A percentile compares a stretch with the other conserved stretches of the same genome.
These are phyloP conservation scores for Kuraishia piskuri DNA, from an alignment of 805 yeast species.

Conservation along the genomic window DNA sequence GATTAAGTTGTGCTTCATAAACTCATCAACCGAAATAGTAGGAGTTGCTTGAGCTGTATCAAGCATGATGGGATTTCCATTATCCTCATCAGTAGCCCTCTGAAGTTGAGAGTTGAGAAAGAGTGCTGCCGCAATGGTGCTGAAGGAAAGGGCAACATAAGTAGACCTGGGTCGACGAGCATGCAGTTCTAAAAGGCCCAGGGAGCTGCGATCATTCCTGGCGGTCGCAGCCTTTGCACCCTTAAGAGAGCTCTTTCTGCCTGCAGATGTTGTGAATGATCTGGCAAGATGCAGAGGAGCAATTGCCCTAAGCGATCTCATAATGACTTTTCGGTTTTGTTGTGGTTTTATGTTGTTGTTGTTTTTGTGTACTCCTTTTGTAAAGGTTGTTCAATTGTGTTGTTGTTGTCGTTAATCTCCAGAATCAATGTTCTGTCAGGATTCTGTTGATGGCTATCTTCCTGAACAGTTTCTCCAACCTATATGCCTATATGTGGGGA, in stretches of 20 bases:
- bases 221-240: neutral
- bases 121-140: neutral
- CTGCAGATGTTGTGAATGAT: neutral
- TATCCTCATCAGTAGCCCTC: neutral
- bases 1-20: constrained; percentile 43
- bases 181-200: neutral
- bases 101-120: neutral
- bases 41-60: neutral
- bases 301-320: neutral
- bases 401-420: too few species aligned
- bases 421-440: too few species aligned
- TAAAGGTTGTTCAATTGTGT: too few species aligned
- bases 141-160: neutral
- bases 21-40: constrained; percentile 25
- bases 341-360: too few species aligned
- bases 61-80: neutral
- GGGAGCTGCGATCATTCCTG: neutral
- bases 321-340: too few species aligned
- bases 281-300: neutral
- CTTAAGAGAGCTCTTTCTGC: neutral
- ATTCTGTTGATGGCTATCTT: too few species aligned
- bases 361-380: too few species aligned
- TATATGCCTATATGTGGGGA: too few species aligned
- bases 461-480: too few species aligned
- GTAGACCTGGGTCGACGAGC: neutral